Base-by-base conservation (phyloP, 495 filamentous ascomycete species). In the Lasiosphaeria hispida region DNA sequence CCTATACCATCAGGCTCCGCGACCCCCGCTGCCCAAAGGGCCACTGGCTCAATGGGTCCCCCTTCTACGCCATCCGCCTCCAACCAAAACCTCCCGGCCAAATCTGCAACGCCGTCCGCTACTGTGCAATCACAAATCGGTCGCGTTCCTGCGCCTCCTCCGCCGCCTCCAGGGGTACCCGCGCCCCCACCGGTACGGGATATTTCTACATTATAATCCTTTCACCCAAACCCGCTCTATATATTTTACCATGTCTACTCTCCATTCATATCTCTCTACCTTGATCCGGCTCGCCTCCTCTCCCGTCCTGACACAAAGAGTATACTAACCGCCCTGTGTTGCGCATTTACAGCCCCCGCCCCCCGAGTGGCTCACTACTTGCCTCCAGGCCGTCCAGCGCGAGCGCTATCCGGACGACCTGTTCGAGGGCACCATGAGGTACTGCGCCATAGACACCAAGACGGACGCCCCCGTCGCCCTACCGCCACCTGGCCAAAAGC, bases 391-490 rank as follows among this genome's bases (percentile, higher is more conserved):
- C 30, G 81, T 97, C 30, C 80, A 82, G 23, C 23, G 23, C 44
- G 69, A 68, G 48, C 71, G 78, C 47, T 89, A 96, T 65, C 86
- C 87, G 10, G 80, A 85, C 56, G 91, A 97, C 67, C 75, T 75
- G 9, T 96, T 96, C 67, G 91, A 96, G 72, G 87, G 82, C 56
- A 76, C 85, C 18, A 98, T 97, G 92, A 87, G 90, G 36, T 89
- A 92, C 75, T 87, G 81, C 48, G 82, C 88, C 10, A 80, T 96
- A 48, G 84, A 94, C 69, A 78, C 75, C 14, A 77, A 80, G 50
- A 91, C 87, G 17, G 80, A 84, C 59, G 56, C 72, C 13, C 80
- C 75, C 19, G 77, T 83, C 45, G 63, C 79, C 10, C 70, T 80
- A 49, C 72, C 74, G 13, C 75, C 23, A 5, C 2, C 78, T 0